phyloP scores from a whole-genome alignment of 768 basidiomycete genomes.

The Solioccasus polychromus region DNA sequence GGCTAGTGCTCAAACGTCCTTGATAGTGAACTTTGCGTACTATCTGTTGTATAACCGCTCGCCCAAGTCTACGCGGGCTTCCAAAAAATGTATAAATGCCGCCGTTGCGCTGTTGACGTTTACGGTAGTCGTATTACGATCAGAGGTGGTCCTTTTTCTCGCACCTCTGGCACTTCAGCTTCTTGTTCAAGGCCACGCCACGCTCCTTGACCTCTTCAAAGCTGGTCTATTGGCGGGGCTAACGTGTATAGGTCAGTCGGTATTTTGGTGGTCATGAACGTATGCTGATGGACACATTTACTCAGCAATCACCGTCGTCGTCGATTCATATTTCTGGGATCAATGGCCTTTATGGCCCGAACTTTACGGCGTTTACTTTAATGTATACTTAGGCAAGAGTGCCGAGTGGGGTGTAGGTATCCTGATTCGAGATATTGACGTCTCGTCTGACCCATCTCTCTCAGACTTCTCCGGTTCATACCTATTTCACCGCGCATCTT shows the following conservation, averaged over 20 bases:
- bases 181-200: constrained; percentile 40
- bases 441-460: not conserved
- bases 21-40: constrained; percentile 54
- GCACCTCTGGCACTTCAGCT: constrained; percentile 57
- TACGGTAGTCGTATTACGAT: constrained; percentile 69
- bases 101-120: constrained; percentile 65
- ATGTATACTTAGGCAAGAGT: constrained; percentile 82
- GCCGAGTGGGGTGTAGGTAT: constrained; percentile 86
- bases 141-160: constrained; percentile 73
- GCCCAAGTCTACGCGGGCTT: constrained; percentile 39
- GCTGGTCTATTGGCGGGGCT: constrained; percentile 50
- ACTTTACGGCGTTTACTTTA: constrained; percentile 73
- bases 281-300: not conserved
- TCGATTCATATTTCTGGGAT: constrained; percentile 90
- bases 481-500: constrained; percentile 65
- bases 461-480: constrained; percentile 66
- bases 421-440: not conserved
- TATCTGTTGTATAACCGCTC: constrained; percentile 41
- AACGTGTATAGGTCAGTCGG: constrained; percentile 48
- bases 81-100: constrained; percentile 30
- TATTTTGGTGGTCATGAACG: not conserved
- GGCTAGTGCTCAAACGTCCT: not conserved
- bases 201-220: constrained; percentile 43
- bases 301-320: constrained; percentile 53
- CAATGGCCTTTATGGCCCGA: constrained; percentile 83